Evolutionary conservation across 208 protist species (phyloP).

Genomic region (Trypanosomatidae sp.): DNA sequence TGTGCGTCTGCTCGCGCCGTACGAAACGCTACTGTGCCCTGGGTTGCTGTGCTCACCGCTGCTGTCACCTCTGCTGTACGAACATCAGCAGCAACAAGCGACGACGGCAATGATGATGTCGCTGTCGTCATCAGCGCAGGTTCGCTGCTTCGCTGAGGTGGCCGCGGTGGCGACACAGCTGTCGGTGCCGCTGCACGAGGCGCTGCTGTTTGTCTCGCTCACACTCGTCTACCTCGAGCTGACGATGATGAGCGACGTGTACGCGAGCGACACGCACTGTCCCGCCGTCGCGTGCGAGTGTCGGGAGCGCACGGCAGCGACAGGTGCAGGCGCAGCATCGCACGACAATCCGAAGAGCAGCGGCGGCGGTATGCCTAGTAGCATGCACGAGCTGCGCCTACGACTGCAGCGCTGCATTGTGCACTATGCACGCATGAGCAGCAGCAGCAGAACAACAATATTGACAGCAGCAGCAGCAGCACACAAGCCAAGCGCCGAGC

Average conservation of each 20-base stretch:
- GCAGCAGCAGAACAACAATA: too few species aligned
- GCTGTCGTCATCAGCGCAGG: too few species aligned
- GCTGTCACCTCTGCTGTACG: constrained; percentile 15
- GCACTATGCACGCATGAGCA: too few species aligned
- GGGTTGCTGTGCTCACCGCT: constrained; percentile 44
- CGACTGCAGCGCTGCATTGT: too few species aligned
- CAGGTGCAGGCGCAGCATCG: not conserved
- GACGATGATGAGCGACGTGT: not conserved
- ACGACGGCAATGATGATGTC: too few species aligned
- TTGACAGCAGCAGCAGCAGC: not conserved
- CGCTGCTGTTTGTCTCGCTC: constrained; percentile 1
- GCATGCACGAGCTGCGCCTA: too few species aligned
- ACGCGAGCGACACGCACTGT: not conserved
- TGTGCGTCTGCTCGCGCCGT: constrained; percentile 20
- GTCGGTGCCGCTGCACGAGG: not conserved
- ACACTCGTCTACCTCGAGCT: not conserved
- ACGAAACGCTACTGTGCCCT: constrained; percentile 43
- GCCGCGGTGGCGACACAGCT: not conserved
- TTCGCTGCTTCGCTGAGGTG: not conserved
- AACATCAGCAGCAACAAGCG: too few species aligned
- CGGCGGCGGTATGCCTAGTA: too few species aligned
- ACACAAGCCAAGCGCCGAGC: not conserved
- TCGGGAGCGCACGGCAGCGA: not conserved
- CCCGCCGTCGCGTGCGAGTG: not conserved
- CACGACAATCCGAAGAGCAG: too few species aligned